Conservation (phyloP, 495 filamentous ascomycete species). For the Bacidia rubella region DNA sequence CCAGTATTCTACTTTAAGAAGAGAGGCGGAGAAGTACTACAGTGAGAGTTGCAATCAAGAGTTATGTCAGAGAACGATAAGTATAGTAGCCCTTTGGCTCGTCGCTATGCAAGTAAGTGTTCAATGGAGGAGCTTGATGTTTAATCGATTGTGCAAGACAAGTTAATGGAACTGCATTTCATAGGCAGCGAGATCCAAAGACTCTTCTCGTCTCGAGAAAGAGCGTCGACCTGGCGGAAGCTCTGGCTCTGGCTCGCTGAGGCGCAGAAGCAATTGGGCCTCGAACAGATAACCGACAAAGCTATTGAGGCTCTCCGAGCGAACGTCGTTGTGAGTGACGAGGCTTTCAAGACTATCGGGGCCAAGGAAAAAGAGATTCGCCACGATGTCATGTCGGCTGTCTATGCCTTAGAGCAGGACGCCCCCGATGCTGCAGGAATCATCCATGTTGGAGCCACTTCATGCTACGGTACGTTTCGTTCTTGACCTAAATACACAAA, state of each 20-base stretch:
- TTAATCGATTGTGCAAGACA: not conserved
- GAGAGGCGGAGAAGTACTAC: no score
- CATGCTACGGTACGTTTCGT: conserved; percentile 21
- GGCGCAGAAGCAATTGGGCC: conserved; percentile 56
- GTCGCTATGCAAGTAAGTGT: conserved; percentile 2
- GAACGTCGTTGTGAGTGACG: conserved; percentile 59
- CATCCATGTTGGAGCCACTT: conserved; percentile 65
- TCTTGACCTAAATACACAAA: no score
- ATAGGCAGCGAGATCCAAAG: not conserved
- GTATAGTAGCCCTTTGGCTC: not conserved
- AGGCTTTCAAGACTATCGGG: conserved; percentile 62
- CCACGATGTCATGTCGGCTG: conserved; percentile 61
- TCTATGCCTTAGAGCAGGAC: conserved; percentile 56
- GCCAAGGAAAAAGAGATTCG: conserved; percentile 69
- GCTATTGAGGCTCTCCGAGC: conserved; percentile 63
- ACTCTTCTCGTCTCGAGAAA: not conserved
- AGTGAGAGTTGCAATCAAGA: no score
- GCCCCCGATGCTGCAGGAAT: conserved; percentile 76
- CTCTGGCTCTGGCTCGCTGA: conserved; percentile 81
- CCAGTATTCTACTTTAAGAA: no score
- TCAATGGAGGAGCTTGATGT: not conserved
- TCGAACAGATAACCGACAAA: conserved; percentile 49
- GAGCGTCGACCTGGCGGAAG: conserved; percentile 2
- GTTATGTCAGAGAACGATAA: not conserved
- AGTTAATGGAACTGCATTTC: not conserved